Percentiles rank a stretch among this genome's conserved stretches.
phyloP scores from a whole-genome alignment of 371 early-diverging fungal species.

The Syncephalastrum racemosum region DNA sequence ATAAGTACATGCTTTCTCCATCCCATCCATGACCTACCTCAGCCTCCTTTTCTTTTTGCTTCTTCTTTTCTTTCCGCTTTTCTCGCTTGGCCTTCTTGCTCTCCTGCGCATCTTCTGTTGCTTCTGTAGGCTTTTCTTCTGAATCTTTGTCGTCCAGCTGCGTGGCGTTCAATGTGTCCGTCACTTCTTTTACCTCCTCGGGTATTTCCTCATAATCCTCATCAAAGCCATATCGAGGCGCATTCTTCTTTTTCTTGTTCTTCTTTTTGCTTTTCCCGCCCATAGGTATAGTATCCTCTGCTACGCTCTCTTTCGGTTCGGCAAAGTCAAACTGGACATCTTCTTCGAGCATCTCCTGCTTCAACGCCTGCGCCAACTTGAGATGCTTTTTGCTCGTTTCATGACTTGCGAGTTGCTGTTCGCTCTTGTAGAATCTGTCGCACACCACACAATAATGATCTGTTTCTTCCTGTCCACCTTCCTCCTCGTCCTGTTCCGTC shows the following conservation, averaged over 20 bases:
- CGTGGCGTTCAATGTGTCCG: slow-evolving; percentile 24
- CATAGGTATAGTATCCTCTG: slow-evolving; percentile 25
- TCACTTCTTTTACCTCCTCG: slow-evolving; percentile 26
- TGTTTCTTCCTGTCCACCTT: slow-evolving; percentile 33
- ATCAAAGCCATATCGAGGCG: slow-evolving; percentile 31
- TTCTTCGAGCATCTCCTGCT: slow-evolving; percentile 67
- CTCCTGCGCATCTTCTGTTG: slow-evolving; percentile 30
- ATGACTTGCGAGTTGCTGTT: slow-evolving; percentile 75
- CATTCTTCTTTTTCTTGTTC: slow-evolving; percentile 40
- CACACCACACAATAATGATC: slow-evolving; percentile 83
- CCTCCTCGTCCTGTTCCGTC: slow-evolving; percentile 40
- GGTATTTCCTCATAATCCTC: slow-evolving; percentile 23
- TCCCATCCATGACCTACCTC: neutral
- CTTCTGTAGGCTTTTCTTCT: slow-evolving; percentile 19
- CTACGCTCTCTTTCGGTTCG: slow-evolving; percentile 28
- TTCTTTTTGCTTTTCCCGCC: slow-evolving; percentile 29
- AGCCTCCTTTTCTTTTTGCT: slow-evolving; percentile 37
- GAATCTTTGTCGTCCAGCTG: slow-evolving; percentile 12
- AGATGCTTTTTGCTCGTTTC: slow-evolving; percentile 77
- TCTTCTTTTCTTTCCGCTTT: slow-evolving; percentile 49
- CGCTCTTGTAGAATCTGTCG: slow-evolving; percentile 74
- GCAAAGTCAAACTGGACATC: slow-evolving; percentile 44
- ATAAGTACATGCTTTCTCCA: neutral
- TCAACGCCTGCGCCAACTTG: slow-evolving; percentile 62
- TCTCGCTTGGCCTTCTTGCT: slow-evolving; percentile 44